Evolutionary conservation across 208 protist genomes (phyloP).

Genomic region (Leishmania arabica): DNA sequence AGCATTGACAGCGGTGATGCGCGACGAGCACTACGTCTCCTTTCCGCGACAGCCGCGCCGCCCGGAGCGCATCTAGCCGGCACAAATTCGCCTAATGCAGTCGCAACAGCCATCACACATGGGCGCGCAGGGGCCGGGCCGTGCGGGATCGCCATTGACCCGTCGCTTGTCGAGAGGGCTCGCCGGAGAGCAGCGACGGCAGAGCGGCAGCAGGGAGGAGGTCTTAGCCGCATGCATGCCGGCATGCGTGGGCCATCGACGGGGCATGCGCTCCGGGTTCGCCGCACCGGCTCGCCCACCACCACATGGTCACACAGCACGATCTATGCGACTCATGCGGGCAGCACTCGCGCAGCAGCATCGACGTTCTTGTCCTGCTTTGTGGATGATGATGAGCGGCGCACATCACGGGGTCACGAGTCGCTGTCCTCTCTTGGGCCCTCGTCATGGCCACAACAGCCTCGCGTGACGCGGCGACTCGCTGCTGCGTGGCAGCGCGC

Average conservation of each 20-base stretch:
- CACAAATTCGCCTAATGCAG: not conserved
- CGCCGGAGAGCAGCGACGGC: not conserved
- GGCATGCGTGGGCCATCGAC: not conserved
- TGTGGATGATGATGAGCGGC: not conserved
- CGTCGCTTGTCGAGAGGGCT: not conserved
- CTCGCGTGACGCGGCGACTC: conserved; percentile 3
- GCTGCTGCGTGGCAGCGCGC: conserved; percentile 1
- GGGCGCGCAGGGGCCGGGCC: not conserved
- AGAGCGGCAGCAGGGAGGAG: not conserved
- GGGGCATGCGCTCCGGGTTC: not conserved
- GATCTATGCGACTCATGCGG: not conserved
- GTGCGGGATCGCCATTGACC: not conserved
- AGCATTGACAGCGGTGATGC: not conserved
- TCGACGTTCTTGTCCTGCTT: not conserved
- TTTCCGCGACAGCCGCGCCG: not conserved
- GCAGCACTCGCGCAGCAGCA: not conserved
- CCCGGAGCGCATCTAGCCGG: not conserved
- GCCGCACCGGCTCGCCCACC: not conserved
- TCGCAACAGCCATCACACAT: not conserved
- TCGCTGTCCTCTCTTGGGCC: not conserved
- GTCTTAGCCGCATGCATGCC: not conserved
- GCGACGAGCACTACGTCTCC: not conserved
- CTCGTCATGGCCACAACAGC: not conserved
- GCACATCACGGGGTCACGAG: not conserved
- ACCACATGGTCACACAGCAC: not conserved